phyloP scores from a whole-genome alignment of 495 filamentous ascomycete species.

The Penicillium cosmopolitanum region DNA sequence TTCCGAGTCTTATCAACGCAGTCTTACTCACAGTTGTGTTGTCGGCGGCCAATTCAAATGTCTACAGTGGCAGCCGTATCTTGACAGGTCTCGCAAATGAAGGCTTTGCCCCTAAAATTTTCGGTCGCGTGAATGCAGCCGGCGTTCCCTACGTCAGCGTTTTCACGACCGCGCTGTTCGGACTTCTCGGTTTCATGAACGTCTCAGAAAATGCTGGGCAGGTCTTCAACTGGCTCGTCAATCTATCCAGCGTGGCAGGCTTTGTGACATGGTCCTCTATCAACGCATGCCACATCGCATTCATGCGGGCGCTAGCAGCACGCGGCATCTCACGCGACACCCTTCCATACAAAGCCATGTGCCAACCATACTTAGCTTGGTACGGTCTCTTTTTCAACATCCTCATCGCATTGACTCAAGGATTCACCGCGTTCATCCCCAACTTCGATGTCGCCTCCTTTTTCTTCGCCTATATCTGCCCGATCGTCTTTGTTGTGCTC shows the following conservation, averaged over 20 bases:
- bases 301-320: conserved; percentile 55
- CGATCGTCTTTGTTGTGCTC: conserved; percentile 56
- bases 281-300: conserved; percentile 59
- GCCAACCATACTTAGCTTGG: conserved; percentile 57
- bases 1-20: conserved; percentile 78
- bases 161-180: conserved; percentile 47
- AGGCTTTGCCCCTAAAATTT: conserved; percentile 60
- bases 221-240: conserved; percentile 58
- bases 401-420: conserved; percentile 64
- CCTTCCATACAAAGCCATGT: conserved; percentile 57
- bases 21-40: conserved; percentile 70
- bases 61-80: conserved; percentile 72
- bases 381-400: conserved; percentile 62
- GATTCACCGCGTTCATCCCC: conserved; percentile 65
- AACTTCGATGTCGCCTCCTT: conserved; percentile 54
- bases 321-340: conserved; percentile 52
- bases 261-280: conserved; percentile 66
- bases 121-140: conserved; percentile 46
- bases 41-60: conserved; percentile 75
- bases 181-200: conserved; percentile 55
- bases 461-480: conserved; percentile 57
- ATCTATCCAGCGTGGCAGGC: conserved; percentile 63
- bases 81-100: conserved; percentile 63
- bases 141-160: conserved; percentile 57
- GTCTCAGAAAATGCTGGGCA: conserved; percentile 38